phyloP scores from a whole-genome alignment of 306 rosid genomes.

The Quercus glauca region DNA sequence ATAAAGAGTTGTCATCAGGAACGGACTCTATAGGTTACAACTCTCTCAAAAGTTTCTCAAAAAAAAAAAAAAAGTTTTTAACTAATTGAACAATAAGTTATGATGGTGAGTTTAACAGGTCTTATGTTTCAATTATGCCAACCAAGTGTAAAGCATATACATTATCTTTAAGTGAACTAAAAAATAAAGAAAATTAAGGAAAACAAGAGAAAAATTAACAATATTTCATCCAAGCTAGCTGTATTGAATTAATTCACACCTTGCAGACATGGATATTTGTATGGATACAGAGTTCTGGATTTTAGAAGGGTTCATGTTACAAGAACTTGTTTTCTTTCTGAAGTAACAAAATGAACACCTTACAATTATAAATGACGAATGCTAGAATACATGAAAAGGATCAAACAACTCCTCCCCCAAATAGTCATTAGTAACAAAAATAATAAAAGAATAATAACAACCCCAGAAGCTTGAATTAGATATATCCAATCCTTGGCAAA shows the following conservation, averaged over 20 bases:
- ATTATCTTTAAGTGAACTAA: too few species aligned
- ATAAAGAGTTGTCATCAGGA: too few species aligned
- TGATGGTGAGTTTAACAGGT: too few species aligned
- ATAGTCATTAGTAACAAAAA: constrained; percentile 14
- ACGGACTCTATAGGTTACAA: too few species aligned
- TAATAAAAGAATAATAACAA: background rate
- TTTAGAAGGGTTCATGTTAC: background rate
- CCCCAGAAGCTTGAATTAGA: constrained; percentile 7
- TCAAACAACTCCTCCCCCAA: constrained; percentile 11
- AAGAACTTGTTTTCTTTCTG: background rate
- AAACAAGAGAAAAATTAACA: background rate
- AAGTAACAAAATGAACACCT: background rate
- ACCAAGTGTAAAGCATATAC: background rate
- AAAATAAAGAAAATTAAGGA: background rate
- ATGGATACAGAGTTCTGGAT: background rate
- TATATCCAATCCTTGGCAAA: background rate
- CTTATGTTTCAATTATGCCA: background rate
- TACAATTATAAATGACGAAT: background rate
- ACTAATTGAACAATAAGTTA: too few species aligned
- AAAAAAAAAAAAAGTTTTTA: too few species aligned
- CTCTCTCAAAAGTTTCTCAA: too few species aligned
- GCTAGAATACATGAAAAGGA: background rate
- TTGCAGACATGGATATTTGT: background rate
- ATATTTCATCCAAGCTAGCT: background rate
- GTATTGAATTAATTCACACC: background rate